Percentiles rank a stretch among this genome's conserved stretches.
Evolutionary conservation across 2,329 filamentous ascomycete genomes (phyloP).

Genomic region (Dactylellina leptospora): DNA sequence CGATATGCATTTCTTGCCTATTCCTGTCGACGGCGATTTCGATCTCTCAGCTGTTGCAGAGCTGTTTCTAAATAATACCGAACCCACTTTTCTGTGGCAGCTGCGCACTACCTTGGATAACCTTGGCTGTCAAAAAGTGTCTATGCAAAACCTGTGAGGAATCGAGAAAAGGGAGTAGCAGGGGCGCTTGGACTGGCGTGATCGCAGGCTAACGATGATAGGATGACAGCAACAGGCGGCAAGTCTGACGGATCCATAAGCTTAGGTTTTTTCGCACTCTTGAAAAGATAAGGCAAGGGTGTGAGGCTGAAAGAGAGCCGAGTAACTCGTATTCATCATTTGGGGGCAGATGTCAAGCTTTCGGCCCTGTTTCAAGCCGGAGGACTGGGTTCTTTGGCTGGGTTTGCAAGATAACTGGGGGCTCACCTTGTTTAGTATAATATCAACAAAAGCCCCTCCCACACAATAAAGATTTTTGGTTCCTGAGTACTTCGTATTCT

Average conservation of each 20-base stretch:
- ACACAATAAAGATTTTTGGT: not conserved
- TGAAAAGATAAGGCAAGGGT: constrained; percentile 14
- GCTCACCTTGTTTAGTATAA: constrained; percentile 13
- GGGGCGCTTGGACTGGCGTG: constrained; percentile 28
- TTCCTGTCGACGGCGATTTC: constrained; percentile 29
- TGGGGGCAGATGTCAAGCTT: constrained; percentile 12
- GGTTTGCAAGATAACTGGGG: constrained; percentile 12
- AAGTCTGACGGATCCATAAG: constrained; percentile 27
- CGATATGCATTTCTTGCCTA: constrained; percentile 18
- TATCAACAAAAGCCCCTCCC: constrained; percentile 27
- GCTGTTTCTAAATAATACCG: constrained; percentile 22
- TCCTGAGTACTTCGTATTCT: constrained; percentile 8
- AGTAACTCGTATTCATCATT: constrained; percentile 31
- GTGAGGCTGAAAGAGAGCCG: constrained; percentile 34
- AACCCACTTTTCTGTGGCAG: constrained; percentile 4
- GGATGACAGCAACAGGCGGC: constrained; percentile 24
- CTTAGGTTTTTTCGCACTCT: not conserved
- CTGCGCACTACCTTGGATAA: not conserved
- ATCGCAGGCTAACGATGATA: constrained; percentile 9
- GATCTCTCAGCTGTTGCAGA: constrained; percentile 13
- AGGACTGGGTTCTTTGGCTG: constrained; percentile 2
- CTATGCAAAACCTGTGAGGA: constrained; percentile 12
- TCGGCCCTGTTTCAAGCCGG: constrained; percentile 15
- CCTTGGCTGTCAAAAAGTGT: constrained; percentile 6
- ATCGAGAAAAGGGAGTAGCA: constrained; percentile 32